Evolutionary conservation across 495 filamentous ascomycete species (phyloP).

Genomic region (Penicillium bialowiezense): DNA sequence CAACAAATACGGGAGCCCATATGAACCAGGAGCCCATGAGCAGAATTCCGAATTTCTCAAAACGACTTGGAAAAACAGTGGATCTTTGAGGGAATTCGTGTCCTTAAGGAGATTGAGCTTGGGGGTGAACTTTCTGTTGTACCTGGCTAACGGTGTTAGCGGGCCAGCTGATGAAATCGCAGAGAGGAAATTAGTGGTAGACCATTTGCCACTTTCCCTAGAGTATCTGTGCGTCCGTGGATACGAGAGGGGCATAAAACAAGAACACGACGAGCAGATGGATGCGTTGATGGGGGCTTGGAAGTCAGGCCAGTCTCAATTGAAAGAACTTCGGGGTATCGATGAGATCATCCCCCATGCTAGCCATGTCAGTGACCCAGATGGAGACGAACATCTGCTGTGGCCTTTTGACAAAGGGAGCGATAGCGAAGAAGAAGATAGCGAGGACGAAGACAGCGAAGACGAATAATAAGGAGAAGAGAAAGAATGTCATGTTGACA

Average conservation of each 20-base stretch:
- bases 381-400: constrained; percentile 10
- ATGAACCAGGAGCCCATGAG: background rate
- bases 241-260: constrained; percentile 16
- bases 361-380: constrained; percentile 12
- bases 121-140: constrained; percentile 20
- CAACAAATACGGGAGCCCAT: background rate
- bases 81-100: constrained; percentile 18
- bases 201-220: constrained; percentile 19
- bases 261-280: constrained; percentile 17
- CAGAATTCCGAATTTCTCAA: background rate
- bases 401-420: constrained; percentile 4
- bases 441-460: background rate
- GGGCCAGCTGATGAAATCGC: background rate
- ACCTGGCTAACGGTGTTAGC: constrained; percentile 19
- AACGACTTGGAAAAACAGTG: background rate
- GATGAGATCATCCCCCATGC: constrained; percentile 22
- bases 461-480: no score
- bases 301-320: constrained; percentile 7
- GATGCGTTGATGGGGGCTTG: constrained; percentile 10
- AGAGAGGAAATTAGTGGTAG: background rate
- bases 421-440: background rate
- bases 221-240: constrained; percentile 28
- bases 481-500: no score
- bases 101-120: constrained; percentile 21
- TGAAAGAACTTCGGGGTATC: constrained; percentile 21